A percentile compares a stretch with the other conserved stretches of the same genome.
Conservation (phyloP, 2,329 filamentous ascomycete species). For the Alternaria tenuissima region DNA sequence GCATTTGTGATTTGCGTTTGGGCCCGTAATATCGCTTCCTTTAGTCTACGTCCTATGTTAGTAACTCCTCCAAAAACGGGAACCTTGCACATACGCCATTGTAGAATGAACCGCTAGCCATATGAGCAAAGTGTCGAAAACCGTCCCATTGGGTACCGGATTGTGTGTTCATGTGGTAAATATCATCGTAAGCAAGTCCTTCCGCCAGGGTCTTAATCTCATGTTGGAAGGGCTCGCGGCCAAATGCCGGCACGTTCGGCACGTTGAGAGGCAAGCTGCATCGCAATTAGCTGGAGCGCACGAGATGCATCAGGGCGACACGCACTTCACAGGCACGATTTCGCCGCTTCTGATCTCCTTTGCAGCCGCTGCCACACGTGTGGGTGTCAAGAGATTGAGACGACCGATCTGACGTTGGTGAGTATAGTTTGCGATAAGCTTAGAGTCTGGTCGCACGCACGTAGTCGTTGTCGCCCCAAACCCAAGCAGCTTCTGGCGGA, state of each 20-base stretch:
- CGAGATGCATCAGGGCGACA: slow-evolving; percentile 1
- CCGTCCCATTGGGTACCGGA: slow-evolving; percentile 58
- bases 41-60: slow-evolving; percentile 38
- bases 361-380: slow-evolving; percentile 62
- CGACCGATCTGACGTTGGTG: slow-evolving; percentile 53
- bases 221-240: slow-evolving; percentile 62
- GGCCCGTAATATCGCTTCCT: slow-evolving; percentile 52
- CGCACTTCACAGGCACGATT: slow-evolving; percentile 63
- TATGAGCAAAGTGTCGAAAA: slow-evolving; percentile 55
- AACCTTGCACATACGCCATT: slow-evolving; percentile 39
- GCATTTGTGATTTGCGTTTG: slow-evolving; percentile 53
- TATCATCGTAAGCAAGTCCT: slow-evolving; percentile 53
- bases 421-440: background rate
- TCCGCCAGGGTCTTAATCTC: slow-evolving; percentile 58
- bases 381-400: slow-evolving; percentile 65
- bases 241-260: slow-evolving; percentile 62
- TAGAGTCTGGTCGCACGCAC: slow-evolving; percentile 36
- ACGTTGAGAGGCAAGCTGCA: slow-evolving; percentile 61
- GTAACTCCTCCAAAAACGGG: rapidly evolving
- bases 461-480: slow-evolving; percentile 66
- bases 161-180: slow-evolving; percentile 56
- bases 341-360: slow-evolving; percentile 65
- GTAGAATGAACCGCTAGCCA: slow-evolving; percentile 52
- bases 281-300: slow-evolving; percentile 9
- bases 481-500: slow-evolving; percentile 66